Evolutionary conservation across 2,329 filamentous ascomycete genomes (phyloP).

Genomic region (Zasmidium angulare): DNA sequence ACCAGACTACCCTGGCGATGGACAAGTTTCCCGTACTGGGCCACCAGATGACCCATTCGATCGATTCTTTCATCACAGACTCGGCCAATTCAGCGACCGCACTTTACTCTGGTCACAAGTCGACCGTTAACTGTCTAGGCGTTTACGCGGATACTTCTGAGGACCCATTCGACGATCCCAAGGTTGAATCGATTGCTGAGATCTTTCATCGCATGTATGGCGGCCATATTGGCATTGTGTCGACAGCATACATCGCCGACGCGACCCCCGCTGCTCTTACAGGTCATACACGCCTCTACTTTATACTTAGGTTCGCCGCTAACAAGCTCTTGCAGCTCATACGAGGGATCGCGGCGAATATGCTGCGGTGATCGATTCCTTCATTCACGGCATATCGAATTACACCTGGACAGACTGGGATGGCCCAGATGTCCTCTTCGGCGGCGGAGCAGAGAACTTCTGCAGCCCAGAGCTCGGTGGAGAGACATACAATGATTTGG

Average conservation of each 20-base stretch:
- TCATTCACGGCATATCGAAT: constrained; percentile 72
- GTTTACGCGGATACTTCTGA: constrained; percentile 77
- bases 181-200: constrained; percentile 80
- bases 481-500: constrained; percentile 65
- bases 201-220: constrained; percentile 70
- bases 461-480: constrained; percentile 54
- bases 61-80: constrained; percentile 80
- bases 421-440: constrained; percentile 79
- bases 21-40: constrained; percentile 74
- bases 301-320: too few relatives aligned
- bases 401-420: constrained; percentile 76
- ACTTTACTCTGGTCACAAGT: constrained; percentile 81
- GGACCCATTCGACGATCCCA: constrained; percentile 76
- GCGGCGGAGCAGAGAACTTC: constrained; percentile 78
- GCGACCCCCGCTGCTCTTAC: constrained; percentile 76
- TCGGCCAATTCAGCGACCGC: constrained; percentile 82
- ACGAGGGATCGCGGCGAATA: constrained; percentile 69
- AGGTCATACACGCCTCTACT: constrained; percentile 72
- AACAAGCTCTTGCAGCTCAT: constrained; percentile 71
- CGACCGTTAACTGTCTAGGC: constrained; percentile 76
- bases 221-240: constrained; percentile 62
- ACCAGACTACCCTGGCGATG: constrained; percentile 68
- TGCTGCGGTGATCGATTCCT: constrained; percentile 71
- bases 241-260: constrained; percentile 78
- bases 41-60: constrained; percentile 84